phyloP scores from a whole-genome alignment of 192 early-diverging fungal genomes.

The Rhizoclosmatium globosum region DNA sequence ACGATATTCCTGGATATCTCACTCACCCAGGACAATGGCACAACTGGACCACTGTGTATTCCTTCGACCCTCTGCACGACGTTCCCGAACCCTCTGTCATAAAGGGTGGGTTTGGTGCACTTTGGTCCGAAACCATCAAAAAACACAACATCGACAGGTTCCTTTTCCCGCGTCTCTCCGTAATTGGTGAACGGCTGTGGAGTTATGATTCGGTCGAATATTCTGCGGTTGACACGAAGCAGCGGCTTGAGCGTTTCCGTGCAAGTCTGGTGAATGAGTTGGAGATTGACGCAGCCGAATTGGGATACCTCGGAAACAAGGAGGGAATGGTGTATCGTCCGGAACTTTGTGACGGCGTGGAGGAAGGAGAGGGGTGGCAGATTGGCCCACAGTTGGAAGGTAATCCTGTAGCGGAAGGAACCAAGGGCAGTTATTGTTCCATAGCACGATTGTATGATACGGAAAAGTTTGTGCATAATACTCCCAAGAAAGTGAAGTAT shows the following conservation, averaged over 20 bases:
- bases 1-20: slow-evolving; percentile 14
- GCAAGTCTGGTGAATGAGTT: slow-evolving; percentile 20
- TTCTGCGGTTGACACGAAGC: background rate
- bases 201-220: background rate
- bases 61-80: slow-evolving; percentile 33
- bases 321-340: slow-evolving; percentile 22
- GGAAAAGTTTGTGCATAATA: background rate
- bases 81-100: background rate
- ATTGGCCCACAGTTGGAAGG: background rate
- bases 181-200: slow-evolving; percentile 44
- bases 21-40: slow-evolving; percentile 24
- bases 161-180: slow-evolving; percentile 18
- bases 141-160: slow-evolving; percentile 20
- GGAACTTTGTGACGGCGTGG: slow-evolving; percentile 18
- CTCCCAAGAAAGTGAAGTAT: background rate
- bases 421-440: slow-evolving; percentile 1
- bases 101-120: slow-evolving; percentile 37
- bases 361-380: background rate
- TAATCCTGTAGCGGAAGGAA: background rate
- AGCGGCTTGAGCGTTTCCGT: slow-evolving; percentile 15
- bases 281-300: slow-evolving; percentile 14
- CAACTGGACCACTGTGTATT: slow-evolving; percentile 43
- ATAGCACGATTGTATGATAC: slow-evolving; percentile 15
- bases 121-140: slow-evolving; percentile 31
- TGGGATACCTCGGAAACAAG: slow-evolving; percentile 19